Evolutionary conservation across 1,284 basidiomycete species (phyloP).

Genomic region (Irpex sp.): DNA sequence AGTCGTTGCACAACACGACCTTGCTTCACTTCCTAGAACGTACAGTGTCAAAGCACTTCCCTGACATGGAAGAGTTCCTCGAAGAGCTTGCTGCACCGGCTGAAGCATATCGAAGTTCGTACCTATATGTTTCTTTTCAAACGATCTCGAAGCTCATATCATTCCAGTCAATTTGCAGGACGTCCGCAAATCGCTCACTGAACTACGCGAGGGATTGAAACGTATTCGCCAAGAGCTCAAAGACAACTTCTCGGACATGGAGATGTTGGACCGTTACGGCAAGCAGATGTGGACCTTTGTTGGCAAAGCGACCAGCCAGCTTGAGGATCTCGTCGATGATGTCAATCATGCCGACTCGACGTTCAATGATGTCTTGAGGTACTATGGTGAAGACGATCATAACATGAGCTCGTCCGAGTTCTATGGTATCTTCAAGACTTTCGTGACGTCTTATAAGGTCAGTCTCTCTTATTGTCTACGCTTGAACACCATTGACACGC

Average conservation of each 20-base stretch:
- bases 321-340: slow-evolving; percentile 83
- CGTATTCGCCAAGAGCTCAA: slow-evolving; percentile 75
- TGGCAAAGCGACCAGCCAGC: slow-evolving; percentile 64
- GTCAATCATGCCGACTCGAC: slow-evolving; percentile 80
- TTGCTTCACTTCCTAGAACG: slow-evolving; percentile 93
- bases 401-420: slow-evolving; percentile 82
- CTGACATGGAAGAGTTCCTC: slow-evolving; percentile 83
- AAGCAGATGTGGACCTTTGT: slow-evolving; percentile 89
- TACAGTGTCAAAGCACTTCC: slow-evolving; percentile 87
- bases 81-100: slow-evolving; percentile 88
- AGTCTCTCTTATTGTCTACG: slow-evolving; percentile 19
- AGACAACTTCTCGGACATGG: slow-evolving; percentile 73
- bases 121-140: background rate
- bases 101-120: slow-evolving; percentile 87
- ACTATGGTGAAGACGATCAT: slow-evolving; percentile 91
- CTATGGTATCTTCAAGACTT: slow-evolving; percentile 94
- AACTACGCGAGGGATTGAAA: slow-evolving; percentile 78
- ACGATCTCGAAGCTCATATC: slow-evolving; percentile 5
- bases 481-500: too few species aligned
- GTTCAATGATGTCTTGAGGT: slow-evolving; percentile 80
- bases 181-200: slow-evolving; percentile 65
- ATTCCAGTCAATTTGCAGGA: slow-evolving; percentile 72
- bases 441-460: slow-evolving; percentile 88
- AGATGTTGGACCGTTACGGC: slow-evolving; percentile 74
- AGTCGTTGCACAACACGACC: slow-evolving; percentile 91